Evolutionary conservation across 805 yeast genomes (phyloP), one percentile per base, ranked within the genome.

Genomic region (Schwanniomyces sp.): DNA sequence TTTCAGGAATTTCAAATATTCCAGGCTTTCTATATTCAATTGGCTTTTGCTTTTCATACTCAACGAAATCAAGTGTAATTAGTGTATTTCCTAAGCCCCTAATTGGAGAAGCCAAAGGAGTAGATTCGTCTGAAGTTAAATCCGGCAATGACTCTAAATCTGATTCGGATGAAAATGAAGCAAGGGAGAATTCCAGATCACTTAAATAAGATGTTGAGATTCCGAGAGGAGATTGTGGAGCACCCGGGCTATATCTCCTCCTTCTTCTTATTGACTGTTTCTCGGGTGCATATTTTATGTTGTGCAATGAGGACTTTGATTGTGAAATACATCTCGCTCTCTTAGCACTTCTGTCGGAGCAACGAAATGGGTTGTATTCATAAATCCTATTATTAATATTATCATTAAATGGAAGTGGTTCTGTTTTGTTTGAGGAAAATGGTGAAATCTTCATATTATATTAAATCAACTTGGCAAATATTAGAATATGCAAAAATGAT

Each of bases 1-100:
- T 84, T 63, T 90, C 97, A 0, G 96, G 96, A 30, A 86, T 82
- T 43, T 75, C 72, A 57, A 90, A 86, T 7, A 90, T 85, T 56
- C 63, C 71, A 66, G 56, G 58, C 8, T 32, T 32, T 4, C 10
- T 18, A 11, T 30, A 25, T 17, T 16, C 7, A 21, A 26, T 21
- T 21, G 28, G n/a, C 17, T 16, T 41, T 16, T 44, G 41, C 9
- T 36, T 46, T 5, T 12, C 8, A 16, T 25, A 25, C 27, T 34
- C 27, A 27, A 24, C 14, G 14, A 24, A 16, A 21, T 16, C 18
- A n/a, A 34, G 37, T 25, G 11, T 32, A 25, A 7, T 24, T 17
- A 38, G 29, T 36, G 28, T 24, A 4, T 7, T 46, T 38, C 26
- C 18, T 32, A 49, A 46, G 11, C 41, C 30, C 21, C 52, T 51